A percentile compares a stretch with the other conserved stretches of the same genome.
These are phyloP conservation scores for Eruca vesicaria DNA, from an alignment of 441 rosid genomes.

Conservation along the genomic window DNA sequence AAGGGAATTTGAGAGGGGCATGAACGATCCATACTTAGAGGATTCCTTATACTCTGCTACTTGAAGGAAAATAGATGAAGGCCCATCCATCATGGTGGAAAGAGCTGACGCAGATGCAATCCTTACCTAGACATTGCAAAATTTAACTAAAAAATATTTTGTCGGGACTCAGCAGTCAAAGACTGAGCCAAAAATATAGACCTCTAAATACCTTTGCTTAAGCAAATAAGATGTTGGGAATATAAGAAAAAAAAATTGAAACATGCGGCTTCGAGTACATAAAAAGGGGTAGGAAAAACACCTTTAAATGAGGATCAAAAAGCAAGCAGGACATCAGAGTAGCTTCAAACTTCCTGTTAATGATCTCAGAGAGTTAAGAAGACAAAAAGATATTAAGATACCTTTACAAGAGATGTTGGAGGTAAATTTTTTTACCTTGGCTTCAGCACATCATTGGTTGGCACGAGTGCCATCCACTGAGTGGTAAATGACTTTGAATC, in stretches of 20 bases:
- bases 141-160: constrained; percentile 5
- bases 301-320: constrained; percentile 89
- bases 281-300: constrained; percentile 31
- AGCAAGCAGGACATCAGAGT: constrained; percentile 83
- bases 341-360: constrained; percentile 73
- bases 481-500: constrained; percentile 84
- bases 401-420: constrained; percentile 20
- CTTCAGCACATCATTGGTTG: constrained; percentile 76
- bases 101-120: constrained; percentile 78
- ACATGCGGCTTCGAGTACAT: background rate
- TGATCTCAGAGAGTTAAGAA: constrained; percentile 25
- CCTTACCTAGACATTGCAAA: constrained; percentile 63
- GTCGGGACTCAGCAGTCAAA: constrained; percentile 14
- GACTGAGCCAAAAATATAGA: background rate
- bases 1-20: constrained; percentile 85
- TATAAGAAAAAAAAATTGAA: constrained; percentile 2
- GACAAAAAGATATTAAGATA: constrained; percentile 18
- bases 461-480: constrained; percentile 88
- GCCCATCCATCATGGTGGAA: constrained; percentile 86
- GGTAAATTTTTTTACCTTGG: constrained; percentile 54
- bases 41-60: constrained; percentile 90
- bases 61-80: constrained; percentile 80
- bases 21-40: constrained; percentile 66
- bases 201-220: background rate
- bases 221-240: constrained; percentile 12